These are phyloP conservation scores for Salmacisia buchloeana DNA, from an alignment of 1,284 basidiomycete species.

Conservation along the genomic window DNA sequence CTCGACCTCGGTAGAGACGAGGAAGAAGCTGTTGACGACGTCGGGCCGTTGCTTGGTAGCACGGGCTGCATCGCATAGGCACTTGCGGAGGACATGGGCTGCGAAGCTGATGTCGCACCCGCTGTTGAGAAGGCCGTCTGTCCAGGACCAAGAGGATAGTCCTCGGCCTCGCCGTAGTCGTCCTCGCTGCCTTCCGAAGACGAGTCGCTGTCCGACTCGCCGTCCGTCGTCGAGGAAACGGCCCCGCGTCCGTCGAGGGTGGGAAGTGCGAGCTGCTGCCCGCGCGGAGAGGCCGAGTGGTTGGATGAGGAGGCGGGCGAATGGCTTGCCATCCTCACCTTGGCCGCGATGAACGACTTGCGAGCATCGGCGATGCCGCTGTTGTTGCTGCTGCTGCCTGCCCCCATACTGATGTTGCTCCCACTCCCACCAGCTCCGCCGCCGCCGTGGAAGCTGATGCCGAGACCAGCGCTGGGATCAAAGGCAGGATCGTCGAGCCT, in stretches of 20 bases:
- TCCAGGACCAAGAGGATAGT: background rate
- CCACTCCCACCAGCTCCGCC: too few relatives aligned
- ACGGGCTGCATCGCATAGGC: too few relatives aligned
- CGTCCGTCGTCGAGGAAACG: slow-evolving; percentile 13
- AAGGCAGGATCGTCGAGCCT: background rate
- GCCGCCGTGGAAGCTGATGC: background rate
- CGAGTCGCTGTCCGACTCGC: slow-evolving; percentile 15
- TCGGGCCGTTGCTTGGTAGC: too few relatives aligned
- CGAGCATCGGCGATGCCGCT: too few relatives aligned
- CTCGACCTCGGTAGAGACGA: too few relatives aligned
- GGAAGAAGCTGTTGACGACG: too few relatives aligned
- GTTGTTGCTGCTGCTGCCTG: too few relatives aligned
- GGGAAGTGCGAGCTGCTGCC: too few relatives aligned
- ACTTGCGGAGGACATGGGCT: background rate
- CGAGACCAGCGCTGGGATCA: background rate
- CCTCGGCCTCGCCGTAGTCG: slow-evolving; percentile 21
- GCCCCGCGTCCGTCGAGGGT: too few relatives aligned
- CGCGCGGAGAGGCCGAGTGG: background rate
- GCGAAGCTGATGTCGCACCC: slow-evolving; percentile 10
- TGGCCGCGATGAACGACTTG: background rate
- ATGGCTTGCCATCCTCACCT: too few relatives aligned
- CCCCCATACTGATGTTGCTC: too few relatives aligned
- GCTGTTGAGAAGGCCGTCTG: slow-evolving; percentile 6
- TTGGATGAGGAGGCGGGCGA: too few relatives aligned
- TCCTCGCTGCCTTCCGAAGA: slow-evolving; percentile 30